These are phyloP conservation scores for Ceratocystiopsis minuta DNA, from an alignment of 2,329 filamentous ascomycete genomes.

Conservation along the genomic window DNA sequence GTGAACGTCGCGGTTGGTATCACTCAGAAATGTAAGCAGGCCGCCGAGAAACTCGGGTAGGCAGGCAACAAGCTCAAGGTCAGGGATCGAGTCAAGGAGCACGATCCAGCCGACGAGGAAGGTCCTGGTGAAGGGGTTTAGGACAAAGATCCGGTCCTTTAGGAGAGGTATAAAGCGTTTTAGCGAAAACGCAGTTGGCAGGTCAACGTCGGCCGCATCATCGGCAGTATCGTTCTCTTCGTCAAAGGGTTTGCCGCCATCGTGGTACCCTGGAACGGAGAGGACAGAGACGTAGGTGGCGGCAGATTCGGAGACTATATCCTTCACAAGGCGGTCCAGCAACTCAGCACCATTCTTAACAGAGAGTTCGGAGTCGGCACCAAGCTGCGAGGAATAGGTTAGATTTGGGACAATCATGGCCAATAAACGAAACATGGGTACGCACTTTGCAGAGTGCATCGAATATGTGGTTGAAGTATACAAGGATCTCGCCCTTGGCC, in stretches of 20 bases:
- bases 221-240: slow-evolving; percentile 24
- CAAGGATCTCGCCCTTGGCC: slow-evolving; percentile 87
- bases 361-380: slow-evolving; percentile 86
- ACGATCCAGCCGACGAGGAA: slow-evolving; percentile 96
- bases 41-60: slow-evolving; percentile 83
- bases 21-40: slow-evolving; percentile 78
- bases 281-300: slow-evolving; percentile 87
- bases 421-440: slow-evolving; percentile 2
- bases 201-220: slow-evolving; percentile 24
- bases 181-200: slow-evolving; percentile 82
- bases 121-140: slow-evolving; percentile 85
- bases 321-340: slow-evolving; percentile 83
- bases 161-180: slow-evolving; percentile 80
- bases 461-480: slow-evolving; percentile 98
- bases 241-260: slow-evolving; percentile 3
- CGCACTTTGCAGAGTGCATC: slow-evolving; percentile 89
- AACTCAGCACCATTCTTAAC: slow-evolving; percentile 97
- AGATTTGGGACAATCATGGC: background rate
- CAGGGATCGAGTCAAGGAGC: slow-evolving; percentile 85
- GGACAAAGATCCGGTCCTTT: slow-evolving; percentile 82
- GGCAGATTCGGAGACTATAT: slow-evolving; percentile 88
- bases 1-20: slow-evolving; percentile 85
- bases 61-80: slow-evolving; percentile 84
- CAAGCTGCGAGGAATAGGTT: slow-evolving; percentile 39
- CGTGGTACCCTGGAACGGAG: slow-evolving; percentile 28